Conservation (phyloP, 2,329 filamentous ascomycete species). For the Paracoccidioides lutzii region DNA sequence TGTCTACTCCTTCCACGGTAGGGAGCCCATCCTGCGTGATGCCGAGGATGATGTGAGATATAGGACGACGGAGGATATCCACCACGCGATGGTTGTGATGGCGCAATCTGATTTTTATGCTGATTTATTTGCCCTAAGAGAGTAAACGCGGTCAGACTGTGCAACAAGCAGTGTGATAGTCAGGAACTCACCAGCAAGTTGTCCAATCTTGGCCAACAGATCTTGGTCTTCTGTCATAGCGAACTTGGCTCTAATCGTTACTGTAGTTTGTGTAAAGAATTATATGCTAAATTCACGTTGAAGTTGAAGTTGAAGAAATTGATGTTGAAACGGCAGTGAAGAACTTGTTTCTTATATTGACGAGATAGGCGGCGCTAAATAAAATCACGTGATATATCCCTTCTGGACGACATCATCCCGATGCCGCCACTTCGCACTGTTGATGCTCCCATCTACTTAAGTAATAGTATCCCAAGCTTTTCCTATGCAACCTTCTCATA, state of each 20-base stretch:
- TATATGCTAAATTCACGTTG: background rate
- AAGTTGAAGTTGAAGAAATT: background rate
- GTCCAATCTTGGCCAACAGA: conserved; percentile 43
- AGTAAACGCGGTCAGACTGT: background rate
- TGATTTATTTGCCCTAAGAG: conserved; percentile 62
- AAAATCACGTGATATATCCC: background rate
- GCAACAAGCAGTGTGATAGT: conserved; percentile 19
- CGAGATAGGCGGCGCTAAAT: background rate
- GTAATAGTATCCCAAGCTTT: too few relatives aligned
- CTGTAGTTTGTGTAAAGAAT: background rate
- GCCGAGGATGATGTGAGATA: conserved; percentile 10
- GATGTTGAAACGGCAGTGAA: background rate
- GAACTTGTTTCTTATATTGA: background rate
- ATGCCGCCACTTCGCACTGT: too few relatives aligned
- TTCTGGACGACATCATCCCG: background rate
- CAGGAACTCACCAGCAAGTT: conserved; percentile 40
- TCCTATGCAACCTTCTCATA: too few relatives aligned
- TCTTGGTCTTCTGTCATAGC: conserved; percentile 43
- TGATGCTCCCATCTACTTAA: too few relatives aligned
- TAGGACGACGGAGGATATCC: conserved; percentile 18
- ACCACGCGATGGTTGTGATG: conserved; percentile 10
- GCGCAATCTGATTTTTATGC: conserved; percentile 49
- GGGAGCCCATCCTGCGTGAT: conserved; percentile 28
- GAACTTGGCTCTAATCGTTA: background rate
- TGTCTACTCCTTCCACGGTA: conserved; percentile 30